A percentile compares a stretch with the other conserved stretches of the same genome.
These are phyloP conservation scores for Microthyrium microscopicum DNA, from an alignment of 2,329 filamentous ascomycete genomes.

Conservation along the genomic window DNA sequence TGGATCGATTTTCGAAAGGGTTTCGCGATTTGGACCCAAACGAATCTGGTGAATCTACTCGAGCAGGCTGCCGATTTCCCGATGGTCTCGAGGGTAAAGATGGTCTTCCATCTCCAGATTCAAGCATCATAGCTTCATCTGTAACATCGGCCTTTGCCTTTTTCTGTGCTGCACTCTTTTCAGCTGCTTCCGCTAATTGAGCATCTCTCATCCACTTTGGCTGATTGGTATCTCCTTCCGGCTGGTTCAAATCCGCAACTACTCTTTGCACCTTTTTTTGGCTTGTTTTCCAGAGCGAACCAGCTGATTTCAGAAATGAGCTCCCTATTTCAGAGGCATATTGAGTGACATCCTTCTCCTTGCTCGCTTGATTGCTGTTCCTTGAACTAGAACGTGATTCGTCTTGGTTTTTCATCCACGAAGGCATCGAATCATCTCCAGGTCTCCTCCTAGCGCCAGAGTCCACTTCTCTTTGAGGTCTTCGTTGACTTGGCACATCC, in stretches of 20 bases:
- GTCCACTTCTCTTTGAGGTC: conserved; percentile 8
- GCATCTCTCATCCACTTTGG: conserved; percentile 92
- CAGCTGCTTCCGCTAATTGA: conserved; percentile 19
- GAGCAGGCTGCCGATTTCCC: conserved; percentile 10
- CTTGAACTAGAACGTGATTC: conserved; percentile 30
- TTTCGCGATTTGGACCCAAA: conserved; percentile 13
- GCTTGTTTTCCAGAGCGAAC: conserved; percentile 85
- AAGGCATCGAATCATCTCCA: conserved; percentile 28
- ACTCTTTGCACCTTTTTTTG: conserved; percentile 88
- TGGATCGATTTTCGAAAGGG: conserved; percentile 19
- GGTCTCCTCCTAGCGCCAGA: too few relatives aligned
- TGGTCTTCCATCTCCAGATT: conserved; percentile 45
- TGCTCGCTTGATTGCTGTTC: conserved; percentile 40
- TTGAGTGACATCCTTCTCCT: conserved; percentile 61
- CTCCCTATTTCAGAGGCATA: conserved; percentile 68
- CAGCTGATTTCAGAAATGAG: conserved; percentile 82
- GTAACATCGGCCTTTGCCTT: conserved; percentile 18
- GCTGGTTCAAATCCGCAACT: conserved; percentile 64
- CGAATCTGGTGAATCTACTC: conserved; percentile 1
- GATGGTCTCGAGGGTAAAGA: conserved; percentile 19
- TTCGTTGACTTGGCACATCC: conserved; percentile 2
- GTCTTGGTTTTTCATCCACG: conserved; percentile 48
- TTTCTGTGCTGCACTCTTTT: conserved; percentile 7
- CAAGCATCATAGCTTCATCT: conserved; percentile 58
- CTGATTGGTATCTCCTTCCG: conserved; percentile 61